Base-by-base conservation (phyloP, 2,329 filamentous ascomycete species). In the Elsinoe batatas region DNA sequence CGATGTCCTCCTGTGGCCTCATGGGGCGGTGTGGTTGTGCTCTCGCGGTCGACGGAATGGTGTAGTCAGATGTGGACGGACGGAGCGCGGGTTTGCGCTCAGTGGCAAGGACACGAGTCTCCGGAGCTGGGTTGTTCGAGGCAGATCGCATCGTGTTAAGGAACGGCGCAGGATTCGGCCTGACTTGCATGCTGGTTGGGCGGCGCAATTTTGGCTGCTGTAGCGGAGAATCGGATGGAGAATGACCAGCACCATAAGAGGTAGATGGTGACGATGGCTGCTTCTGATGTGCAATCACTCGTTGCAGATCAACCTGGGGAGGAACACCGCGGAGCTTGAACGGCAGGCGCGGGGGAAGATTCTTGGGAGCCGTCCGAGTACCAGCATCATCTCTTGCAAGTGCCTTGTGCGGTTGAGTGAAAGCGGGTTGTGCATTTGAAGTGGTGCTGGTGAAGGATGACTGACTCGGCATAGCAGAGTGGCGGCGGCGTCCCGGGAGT, bases 151-250 rank as follows among this genome's bases (percentile, higher is more conserved):
- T 60, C 1, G 68, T 66, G 26, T 69, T 68, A 5, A 75, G 65
- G 60, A 75, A 75, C 2, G 73, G 72, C 1, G 72, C 72, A 13
- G 64, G 68, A 42, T 70, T 65, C 8, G 72, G 65, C 26, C 71
- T 68, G 42, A 75, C 68, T 58, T 75, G 73, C 33, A 76, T 67
- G 30, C 71, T 75, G 13, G 66, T 66, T 11, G 73, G 73, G 15
- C 73, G 69, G 42, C 69, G 68, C 15, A 74, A 26, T 18, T 26
- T 36, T 12, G 13, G 53, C 17, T 30, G 15, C 20, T 42, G 13
- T 12, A 44, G 22, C 3, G 53, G 11, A 3, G 53, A 22, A 2
- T 47, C 32, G n/a, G 32, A 35, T 40, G 38, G 36, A 13, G 20
- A 33, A 13, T 6, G 11, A 10, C 17, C n/a, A 22, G 17, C n/a